Evolutionary conservation across 1,284 basidiomycete species (phyloP).

Genomic region (Trametes sp.): DNA sequence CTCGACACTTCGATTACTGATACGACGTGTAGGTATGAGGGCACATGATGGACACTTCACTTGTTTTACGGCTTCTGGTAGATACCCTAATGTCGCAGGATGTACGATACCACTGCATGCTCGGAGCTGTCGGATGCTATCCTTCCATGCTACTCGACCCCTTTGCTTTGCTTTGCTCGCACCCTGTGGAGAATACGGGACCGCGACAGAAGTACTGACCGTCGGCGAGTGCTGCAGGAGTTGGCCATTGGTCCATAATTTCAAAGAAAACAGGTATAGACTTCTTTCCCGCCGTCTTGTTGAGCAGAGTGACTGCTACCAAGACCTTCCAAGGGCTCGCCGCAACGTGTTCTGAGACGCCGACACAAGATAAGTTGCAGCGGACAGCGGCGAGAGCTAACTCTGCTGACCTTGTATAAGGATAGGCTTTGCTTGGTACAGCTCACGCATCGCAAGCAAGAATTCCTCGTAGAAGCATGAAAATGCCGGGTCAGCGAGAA

Average conservation of each 20-base stretch:
- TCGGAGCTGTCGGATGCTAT: not conserved
- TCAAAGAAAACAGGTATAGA: constrained; percentile 64
- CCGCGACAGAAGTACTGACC: constrained; percentile 40
- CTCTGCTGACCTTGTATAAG: constrained; percentile 37
- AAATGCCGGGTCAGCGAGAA: constrained; percentile 16
- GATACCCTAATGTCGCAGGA: constrained; percentile 33
- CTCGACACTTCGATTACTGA: not conserved
- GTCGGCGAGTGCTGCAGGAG: constrained; percentile 55
- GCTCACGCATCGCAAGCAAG: constrained; percentile 15
- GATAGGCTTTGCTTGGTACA: constrained; percentile 35
- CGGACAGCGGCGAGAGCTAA: too few species aligned
- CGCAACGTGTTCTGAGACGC: constrained; percentile 50
- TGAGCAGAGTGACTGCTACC: constrained; percentile 60
- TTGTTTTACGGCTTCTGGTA: constrained; percentile 19
- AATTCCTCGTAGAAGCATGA: constrained; percentile 26
- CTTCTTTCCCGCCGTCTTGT: constrained; percentile 60
- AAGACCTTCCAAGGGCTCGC: constrained; percentile 63
- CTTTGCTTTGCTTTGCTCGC: too few species aligned
- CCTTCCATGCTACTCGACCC: not conserved
- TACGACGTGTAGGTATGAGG: constrained; percentile 25
- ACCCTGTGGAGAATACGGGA: not conserved
- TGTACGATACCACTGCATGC: constrained; percentile 26
- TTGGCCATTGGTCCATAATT: constrained; percentile 60
- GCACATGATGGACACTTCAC: constrained; percentile 3
- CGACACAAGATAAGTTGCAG: too few species aligned